Base-by-base conservation (phyloP, 192 early-diverging fungal species). In the Umbelopsis vinacea region DNA sequence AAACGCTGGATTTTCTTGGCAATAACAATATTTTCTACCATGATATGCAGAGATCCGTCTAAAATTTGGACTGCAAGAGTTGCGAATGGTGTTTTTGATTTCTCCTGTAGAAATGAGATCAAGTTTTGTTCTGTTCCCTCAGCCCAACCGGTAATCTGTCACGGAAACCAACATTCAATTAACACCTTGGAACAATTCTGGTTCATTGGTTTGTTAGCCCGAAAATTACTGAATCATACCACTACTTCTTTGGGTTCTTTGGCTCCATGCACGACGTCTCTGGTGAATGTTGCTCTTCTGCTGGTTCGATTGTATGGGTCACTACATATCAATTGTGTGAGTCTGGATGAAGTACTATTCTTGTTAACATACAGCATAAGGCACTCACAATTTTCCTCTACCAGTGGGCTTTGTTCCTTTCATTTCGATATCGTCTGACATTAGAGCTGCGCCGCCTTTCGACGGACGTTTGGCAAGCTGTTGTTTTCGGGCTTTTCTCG, bases 231-330 rank as follows among this genome's bases (percentile, higher is more conserved):
- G 9, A 60, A 7, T 35, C 26, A n/a, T 37, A 63, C 57, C 2
- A 63, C 57, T 29, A 63, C 57, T 63, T 63, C 57, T 63, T 63
- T 63, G 38, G 57, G 57, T 37, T 35, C 57, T 37, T 63, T 63
- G 17, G 57, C 57, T 63, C 57, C 57, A 35, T 63, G 57, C 29
- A 63, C 57, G 15, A 63, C 57, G 17, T 63, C 57, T 63, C 57
- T 63, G 5, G 57, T 63, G 33, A 63, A 63, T 3, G 57, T 63
- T n/a, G 57, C 57, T 19, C 57, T 29, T 5, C 57, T 14, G 10
- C 57, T 29, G 35, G 15, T 63, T 7, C 57, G 57, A 35, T 63
- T 63, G 15, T 63, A 63, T 15, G 57, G 57, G 37, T 63, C 57
- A 37, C 57, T 63, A 19, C 12, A 29, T 4, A 37, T 35, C 3